These are phyloP conservation scores for Pelargonium fulgidum DNA, from an alignment of 441 rosid genomes.

Conservation along the genomic window DNA sequence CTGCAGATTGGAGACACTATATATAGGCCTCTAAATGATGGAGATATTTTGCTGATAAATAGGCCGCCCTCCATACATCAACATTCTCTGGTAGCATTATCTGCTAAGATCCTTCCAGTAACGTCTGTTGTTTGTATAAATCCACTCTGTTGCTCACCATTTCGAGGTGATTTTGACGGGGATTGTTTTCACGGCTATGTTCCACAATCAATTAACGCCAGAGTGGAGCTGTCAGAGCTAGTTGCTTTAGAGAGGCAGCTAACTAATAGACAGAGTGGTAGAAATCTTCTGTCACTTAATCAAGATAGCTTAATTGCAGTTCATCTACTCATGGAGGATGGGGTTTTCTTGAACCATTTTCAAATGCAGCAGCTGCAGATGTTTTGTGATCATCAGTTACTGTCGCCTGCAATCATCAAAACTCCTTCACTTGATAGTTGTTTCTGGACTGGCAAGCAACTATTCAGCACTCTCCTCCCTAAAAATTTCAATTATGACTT, in stretches of 20 bases:
- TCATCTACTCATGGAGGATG: slow-evolving; percentile 58
- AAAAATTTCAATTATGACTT: slow-evolving; percentile 48
- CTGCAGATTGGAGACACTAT: slow-evolving; percentile 59
- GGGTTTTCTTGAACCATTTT: slow-evolving; percentile 34
- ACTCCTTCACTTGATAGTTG: slow-evolving; percentile 35
- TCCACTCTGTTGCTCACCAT: slow-evolving; percentile 80
- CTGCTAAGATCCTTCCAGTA: slow-evolving; percentile 63
- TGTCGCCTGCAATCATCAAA: slow-evolving; percentile 47
- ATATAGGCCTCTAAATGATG: slow-evolving; percentile 59
- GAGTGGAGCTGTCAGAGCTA: slow-evolving; percentile 79
- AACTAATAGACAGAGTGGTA: slow-evolving; percentile 67
- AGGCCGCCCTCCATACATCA: slow-evolving; percentile 96
- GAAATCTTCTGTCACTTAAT: slow-evolving; percentile 63
- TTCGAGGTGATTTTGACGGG: slow-evolving; percentile 96
- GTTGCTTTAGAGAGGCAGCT: slow-evolving; percentile 77
- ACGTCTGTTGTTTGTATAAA: slow-evolving; percentile 72
- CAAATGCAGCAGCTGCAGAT: slow-evolving; percentile 84
- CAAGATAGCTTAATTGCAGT: slow-evolving; percentile 89
- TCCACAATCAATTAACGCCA: slow-evolving; percentile 73
- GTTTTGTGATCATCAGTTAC: slow-evolving; percentile 45
- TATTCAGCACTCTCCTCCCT: slow-evolving; percentile 80
- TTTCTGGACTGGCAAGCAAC: slow-evolving; percentile 84
- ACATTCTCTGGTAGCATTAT: slow-evolving; percentile 79
- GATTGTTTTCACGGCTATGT: slow-evolving; percentile 94
- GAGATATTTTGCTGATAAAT: slow-evolving; percentile 72